Evolutionary conservation across 148 eudicot genomes (phyloP).

Genomic region (Amaranthus hypochondriacus): DNA sequence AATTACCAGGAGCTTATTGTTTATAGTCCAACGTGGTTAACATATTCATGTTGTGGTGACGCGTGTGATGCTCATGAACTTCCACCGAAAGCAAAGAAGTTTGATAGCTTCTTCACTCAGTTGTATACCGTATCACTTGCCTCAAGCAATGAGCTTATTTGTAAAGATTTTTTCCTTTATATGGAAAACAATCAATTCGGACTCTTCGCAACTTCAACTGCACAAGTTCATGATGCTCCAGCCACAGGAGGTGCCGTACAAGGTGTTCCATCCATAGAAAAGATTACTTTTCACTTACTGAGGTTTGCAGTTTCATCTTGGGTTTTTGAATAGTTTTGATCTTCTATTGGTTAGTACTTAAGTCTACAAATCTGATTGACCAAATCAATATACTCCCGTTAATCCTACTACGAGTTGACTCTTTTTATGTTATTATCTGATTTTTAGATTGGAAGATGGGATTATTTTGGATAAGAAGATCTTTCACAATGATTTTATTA

Average conservation of each 20-base stretch:
- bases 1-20: constrained; percentile 85
- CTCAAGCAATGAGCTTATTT: constrained; percentile 74
- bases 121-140: constrained; percentile 64
- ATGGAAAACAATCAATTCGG: constrained; percentile 67
- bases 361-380: constrained; percentile 10
- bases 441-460: constrained; percentile 86
- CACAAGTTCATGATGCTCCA: constrained; percentile 81
- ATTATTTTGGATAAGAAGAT: constrained; percentile 75
- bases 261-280: constrained; percentile 85
- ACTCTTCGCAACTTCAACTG: constrained; percentile 90
- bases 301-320: constrained; percentile 47
- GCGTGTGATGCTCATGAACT: constrained; percentile 58
- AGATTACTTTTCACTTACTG: constrained; percentile 82
- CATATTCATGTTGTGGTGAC: constrained; percentile 71
- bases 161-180: constrained; percentile 93
- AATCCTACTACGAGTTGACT: constrained; percentile 10
- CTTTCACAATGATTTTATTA: constrained; percentile 80
- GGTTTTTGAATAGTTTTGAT: constrained; percentile 30
- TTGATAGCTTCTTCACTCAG: constrained; percentile 86
- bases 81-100: constrained; percentile 60
- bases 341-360: constrained; percentile 27
- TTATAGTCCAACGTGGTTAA: constrained; percentile 77
- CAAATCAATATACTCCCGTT: neutral
- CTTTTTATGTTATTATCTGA: constrained; percentile 11
- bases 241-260: constrained; percentile 72